Conservation (phyloP, 2,329 filamentous ascomycete species). For the Cladobotryum mycophilum region DNA sequence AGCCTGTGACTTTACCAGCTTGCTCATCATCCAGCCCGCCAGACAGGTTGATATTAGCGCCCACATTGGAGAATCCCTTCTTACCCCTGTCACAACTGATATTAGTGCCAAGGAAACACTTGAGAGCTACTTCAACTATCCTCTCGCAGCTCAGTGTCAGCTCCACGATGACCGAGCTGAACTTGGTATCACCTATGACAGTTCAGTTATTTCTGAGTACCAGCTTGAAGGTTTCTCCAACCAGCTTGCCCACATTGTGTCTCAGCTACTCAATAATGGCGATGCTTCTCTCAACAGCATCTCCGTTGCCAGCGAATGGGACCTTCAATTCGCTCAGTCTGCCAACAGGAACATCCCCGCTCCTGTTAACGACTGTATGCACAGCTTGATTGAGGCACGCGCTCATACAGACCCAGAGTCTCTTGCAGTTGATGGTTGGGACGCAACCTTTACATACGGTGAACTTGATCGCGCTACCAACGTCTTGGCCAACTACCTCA, state of each 20-base stretch:
- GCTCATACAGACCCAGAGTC: not conserved
- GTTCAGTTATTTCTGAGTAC: not conserved
- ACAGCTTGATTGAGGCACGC: not conserved
- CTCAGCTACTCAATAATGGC: not conserved
- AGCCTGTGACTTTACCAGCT: constrained; percentile 6
- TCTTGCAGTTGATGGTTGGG: constrained; percentile 2
- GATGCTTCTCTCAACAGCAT: not conserved
- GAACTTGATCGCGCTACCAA: not conserved
- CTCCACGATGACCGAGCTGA: not conserved
- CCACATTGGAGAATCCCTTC: not conserved
- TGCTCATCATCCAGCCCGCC: constrained; percentile 4
- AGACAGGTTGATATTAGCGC: not conserved
- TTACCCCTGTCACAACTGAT: not conserved
- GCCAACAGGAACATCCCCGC: not conserved
- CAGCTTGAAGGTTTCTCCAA: not conserved
- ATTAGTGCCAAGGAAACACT: not conserved
- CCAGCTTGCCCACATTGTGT: constrained; percentile 1
- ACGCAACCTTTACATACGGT: constrained; percentile 1
- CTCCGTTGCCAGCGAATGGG: constrained; percentile 3
- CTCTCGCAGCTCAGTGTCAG: not conserved
- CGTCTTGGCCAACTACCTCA: not conserved
- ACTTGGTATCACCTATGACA: not conserved
- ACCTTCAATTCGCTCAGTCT: not conserved
- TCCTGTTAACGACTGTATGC: not conserved
- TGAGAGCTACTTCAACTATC: constrained; percentile 6